Evolutionary conservation across 441 rosid genomes (phyloP), one percentile per base, ranked within the genome.

Genomic region (Viola pubescens): DNA sequence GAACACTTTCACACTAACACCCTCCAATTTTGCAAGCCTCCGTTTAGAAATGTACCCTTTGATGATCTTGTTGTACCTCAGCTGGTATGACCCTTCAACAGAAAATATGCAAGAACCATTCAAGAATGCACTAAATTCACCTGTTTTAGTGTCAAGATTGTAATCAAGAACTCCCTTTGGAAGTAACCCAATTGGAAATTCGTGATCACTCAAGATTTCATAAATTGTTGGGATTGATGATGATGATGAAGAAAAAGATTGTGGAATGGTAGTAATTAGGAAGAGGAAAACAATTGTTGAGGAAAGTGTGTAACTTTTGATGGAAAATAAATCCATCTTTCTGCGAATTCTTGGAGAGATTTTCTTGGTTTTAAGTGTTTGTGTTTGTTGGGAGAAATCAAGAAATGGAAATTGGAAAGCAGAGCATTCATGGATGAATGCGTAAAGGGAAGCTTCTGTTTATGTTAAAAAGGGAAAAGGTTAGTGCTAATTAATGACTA

Each of bases 1-100:
- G 40, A 82, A 64, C 6, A 86, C 68, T 65, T 82, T 81, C 13
- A 85, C 87, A 14, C 78, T 67, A 9, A 75, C 76, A 26, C 86
- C 86, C 16, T 72, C 59, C 66, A 84, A 70, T 1, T 69, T 71
- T 0, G 62, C 26, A 58, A 82, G 74, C 67, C 38, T 62, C 13
- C 71, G 75, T 12, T 58, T 71, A 48, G 81, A 59, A 16, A 82
- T 66, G 47, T 56, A 56, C n/a, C 90, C 84, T 0, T 66, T 59
- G 60, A 84, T 56, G 8, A 60, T 64, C 41, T 73, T 46, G 45
- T 56, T 61, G 59, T 72, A 72, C 50, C 56, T 52, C 3, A 72
- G 40, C 54, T 72, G 60, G 61, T 72, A 72, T 4, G 76, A 72
- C 37, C 90, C 90, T 61, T 72, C 73, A 38, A 72, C 55, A 42